phyloP scores from a whole-genome alignment of 2,329 filamentous ascomycete species.

The Fonsecaea pedrosoi region DNA sequence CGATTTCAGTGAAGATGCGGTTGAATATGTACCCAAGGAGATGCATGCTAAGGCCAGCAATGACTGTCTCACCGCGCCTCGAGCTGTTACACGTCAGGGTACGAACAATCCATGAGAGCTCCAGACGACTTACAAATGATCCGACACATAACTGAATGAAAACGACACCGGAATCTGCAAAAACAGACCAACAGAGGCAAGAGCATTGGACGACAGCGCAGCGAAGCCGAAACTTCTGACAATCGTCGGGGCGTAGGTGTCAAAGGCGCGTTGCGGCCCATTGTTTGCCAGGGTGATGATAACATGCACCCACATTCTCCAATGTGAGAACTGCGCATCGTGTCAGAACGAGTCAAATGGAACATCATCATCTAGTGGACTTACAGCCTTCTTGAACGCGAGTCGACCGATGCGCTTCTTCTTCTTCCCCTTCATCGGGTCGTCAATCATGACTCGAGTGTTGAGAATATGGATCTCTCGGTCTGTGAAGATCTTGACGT shows the following conservation, averaged over 20 bases:
- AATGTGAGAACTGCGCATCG: constrained; percentile 53
- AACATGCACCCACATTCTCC: constrained; percentile 61
- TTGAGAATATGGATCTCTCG: constrained; percentile 53
- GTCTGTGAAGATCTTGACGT: constrained; percentile 46
- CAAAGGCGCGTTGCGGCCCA: constrained; percentile 52
- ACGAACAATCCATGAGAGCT: background rate
- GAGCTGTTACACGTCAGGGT: constrained; percentile 33
- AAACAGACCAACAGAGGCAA: constrained; percentile 63
- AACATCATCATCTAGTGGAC: constrained; percentile 44
- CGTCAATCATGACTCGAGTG: constrained; percentile 53
- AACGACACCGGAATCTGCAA: constrained; percentile 61
- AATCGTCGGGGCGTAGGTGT: constrained; percentile 63
- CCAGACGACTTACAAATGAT: constrained; percentile 55
- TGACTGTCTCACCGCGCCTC: constrained; percentile 61
- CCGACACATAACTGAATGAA: constrained; percentile 60
- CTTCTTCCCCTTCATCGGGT: constrained; percentile 50
- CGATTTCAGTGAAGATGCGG: constrained; percentile 58
- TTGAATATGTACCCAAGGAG: constrained; percentile 63
- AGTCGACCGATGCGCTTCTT: constrained; percentile 55
- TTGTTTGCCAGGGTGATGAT: constrained; percentile 60
- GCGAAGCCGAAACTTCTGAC: constrained; percentile 61
- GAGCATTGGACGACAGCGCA: constrained; percentile 58
- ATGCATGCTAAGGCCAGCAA: constrained; percentile 56
- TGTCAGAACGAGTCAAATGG: background rate
- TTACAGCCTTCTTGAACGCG: constrained; percentile 52